Base-by-base conservation (phyloP, 1,139 yeast genomes). In the Pichia sp. region DNA sequence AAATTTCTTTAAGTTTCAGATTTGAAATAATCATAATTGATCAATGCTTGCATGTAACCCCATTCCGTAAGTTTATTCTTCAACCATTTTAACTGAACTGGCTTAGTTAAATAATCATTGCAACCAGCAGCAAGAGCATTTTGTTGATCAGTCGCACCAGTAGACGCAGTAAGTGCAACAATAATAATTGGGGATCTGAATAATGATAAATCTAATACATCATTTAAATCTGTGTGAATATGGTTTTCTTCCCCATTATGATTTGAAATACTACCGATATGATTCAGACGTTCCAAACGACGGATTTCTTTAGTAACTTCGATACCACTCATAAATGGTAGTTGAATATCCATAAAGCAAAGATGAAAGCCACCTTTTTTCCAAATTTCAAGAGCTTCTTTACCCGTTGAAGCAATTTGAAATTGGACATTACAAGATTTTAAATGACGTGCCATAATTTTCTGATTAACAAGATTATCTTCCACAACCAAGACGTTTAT, bases 61-160 rank as follows among this genome's bases (percentile, higher is more conserved):
- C 97, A 90, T 67, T 92, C 98, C 4, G 92, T 87, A 52, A 92
- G 86, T 68, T 92, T 92, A 61, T 86, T 88, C 59, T 90, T 89
- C 47, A 92, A 72, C 98, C 98, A 92, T 39, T 83, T 89, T 60
- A 92, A 73, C 60, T 89, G 90, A 11, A 94, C 98, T 0, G 98
- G 98, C 56, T 92, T 92, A n/a, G 97, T 92, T 58, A 92, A 71
- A 66, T 85, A 92, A 66, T 92, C 98, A 63, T 92, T 92, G 68
- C 98, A 92, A 42, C 98, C 98, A 2, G 97, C 97, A 42, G 95
- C 86, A 53, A 92, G 72, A 0, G 98, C 98, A 60, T 87, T 88
- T 56, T 88, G 83, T 63, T 86, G 81, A 66, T 90, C 97, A 30
- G 83, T 83, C n/a, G 85, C 80, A 27, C 94, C 78, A 26, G 94